phyloP scores from a whole-genome alignment of 1,284 basidiomycete genomes.

The Naganishia albida region DNA sequence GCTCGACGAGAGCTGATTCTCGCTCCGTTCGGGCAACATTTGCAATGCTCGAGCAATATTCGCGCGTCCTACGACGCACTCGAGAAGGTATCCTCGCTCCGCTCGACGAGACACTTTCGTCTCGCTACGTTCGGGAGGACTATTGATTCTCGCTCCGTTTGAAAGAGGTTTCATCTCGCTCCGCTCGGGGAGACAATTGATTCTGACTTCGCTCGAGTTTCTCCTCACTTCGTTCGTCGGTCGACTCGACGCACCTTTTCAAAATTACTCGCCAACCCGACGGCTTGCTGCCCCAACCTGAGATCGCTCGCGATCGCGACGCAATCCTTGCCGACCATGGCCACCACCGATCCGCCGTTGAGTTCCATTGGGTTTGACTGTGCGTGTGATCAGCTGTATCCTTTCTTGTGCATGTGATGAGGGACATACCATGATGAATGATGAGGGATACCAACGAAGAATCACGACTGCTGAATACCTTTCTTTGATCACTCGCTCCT shows the following conservation, averaged over 20 bases:
- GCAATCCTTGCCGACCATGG: slow-evolving; percentile 98
- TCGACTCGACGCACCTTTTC: slow-evolving; percentile 70
- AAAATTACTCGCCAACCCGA: slow-evolving; percentile 88
- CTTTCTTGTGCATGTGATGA: not conserved
- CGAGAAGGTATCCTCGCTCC: not conserved
- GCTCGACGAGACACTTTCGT: not conserved
- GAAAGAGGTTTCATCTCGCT: no score
- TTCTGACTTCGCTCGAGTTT: no score
- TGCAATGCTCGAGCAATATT: no score
- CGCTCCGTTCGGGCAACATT: not conserved
- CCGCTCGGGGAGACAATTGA: no score
- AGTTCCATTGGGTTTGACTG: slow-evolving; percentile 44
- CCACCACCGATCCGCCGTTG: slow-evolving; percentile 83
- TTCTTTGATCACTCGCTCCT: not conserved
- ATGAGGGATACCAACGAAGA: not conserved
- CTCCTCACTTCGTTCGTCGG: not conserved
- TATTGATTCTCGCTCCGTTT: not conserved
- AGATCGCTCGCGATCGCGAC: slow-evolving; percentile 98
- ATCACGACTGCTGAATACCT: not conserved
- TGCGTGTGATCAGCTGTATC: not conserved
- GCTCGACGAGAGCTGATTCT: not conserved
- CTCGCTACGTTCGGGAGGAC: not conserved
- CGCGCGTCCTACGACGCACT: not conserved
- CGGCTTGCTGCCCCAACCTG: slow-evolving; percentile 83
- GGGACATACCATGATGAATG: slow-evolving; percentile 9